phyloP scores from a whole-genome alignment of 352 stramenopile species.

The Pythium brachiatum region DNA sequence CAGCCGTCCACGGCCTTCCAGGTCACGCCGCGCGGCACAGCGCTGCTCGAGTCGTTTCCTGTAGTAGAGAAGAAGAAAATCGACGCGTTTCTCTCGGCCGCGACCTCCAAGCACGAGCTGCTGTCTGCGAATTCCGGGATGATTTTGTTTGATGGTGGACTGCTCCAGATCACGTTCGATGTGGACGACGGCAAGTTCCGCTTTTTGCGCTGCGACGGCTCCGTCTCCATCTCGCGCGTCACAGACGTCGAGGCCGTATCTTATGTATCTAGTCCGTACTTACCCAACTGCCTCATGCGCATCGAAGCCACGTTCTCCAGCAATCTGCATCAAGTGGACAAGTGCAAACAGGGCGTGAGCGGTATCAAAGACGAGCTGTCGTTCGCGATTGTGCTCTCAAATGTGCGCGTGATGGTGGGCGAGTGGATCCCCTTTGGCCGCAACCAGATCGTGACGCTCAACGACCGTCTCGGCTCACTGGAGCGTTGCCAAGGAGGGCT shows the following conservation, averaged over 20 bases:
- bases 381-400: conserved; percentile 96
- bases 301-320: conserved; percentile 92
- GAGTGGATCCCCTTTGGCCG: conserved; percentile 98
- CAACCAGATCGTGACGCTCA: conserved; percentile 97
- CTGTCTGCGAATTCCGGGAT: conserved; percentile 68
- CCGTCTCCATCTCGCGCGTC: conserved; percentile 90
- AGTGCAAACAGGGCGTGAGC: conserved; percentile 78
- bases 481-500: conserved; percentile 96
- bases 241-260: conserved; percentile 97
- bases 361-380: conserved; percentile 94
- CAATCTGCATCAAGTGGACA: conserved; percentile 90
- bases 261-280: conserved; percentile 96
- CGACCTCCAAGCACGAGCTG: conserved; percentile 27
- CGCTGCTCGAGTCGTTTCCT: conserved; percentile 41
- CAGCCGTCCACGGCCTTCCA: conserved; percentile 96
- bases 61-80: conserved; percentile 47
- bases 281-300: conserved; percentile 93
- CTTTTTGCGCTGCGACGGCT: conserved; percentile 79
- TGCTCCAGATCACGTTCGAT: conserved; percentile 92
- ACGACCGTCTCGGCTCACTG: conserved; percentile 94
- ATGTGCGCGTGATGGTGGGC: conserved; percentile 95
- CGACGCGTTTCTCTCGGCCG: conserved; percentile 52
- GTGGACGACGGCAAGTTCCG: conserved; percentile 87
- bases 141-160: conserved; percentile 89
- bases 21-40: conserved; percentile 42